phyloP scores from a whole-genome alignment of 306 rosid genomes.

The Hippophae gyantsensis region DNA sequence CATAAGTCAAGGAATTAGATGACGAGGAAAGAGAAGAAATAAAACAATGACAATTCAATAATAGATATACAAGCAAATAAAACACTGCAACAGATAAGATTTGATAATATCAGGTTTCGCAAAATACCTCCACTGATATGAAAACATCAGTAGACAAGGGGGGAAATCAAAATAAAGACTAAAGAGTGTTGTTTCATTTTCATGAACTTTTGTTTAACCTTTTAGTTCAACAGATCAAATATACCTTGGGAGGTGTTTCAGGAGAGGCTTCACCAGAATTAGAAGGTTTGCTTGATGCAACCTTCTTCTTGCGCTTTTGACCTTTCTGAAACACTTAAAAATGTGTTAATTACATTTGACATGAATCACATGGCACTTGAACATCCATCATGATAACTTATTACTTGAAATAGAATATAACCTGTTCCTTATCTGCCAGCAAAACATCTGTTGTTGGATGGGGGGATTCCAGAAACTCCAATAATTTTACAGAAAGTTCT shows the following conservation, averaged over 20 bases:
- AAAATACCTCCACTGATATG: too few relatives aligned
- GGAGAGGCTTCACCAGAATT: conserved; percentile 51
- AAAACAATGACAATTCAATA: too few relatives aligned
- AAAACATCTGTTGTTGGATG: conserved; percentile 77
- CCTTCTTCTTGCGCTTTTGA: conserved; percentile 65
- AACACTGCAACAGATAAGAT: too few relatives aligned
- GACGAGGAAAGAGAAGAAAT: too few relatives aligned
- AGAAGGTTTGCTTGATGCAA: conserved; percentile 37
- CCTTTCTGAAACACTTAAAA: conserved; percentile 49
- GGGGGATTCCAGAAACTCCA: conserved; percentile 92
- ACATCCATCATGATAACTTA: background rate
- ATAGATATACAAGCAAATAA: too few relatives aligned
- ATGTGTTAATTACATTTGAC: conserved; percentile 10
- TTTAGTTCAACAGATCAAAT: conserved; percentile 5
- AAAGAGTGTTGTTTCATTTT: background rate
- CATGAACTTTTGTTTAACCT: background rate
- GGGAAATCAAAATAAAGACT: background rate
- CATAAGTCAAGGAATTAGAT: too few relatives aligned
- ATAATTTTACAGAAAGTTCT: conserved; percentile 67
- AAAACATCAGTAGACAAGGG: background rate
- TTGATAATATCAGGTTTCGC: too few relatives aligned
- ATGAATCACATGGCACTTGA: background rate
- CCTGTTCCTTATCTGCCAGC: conserved; percentile 87
- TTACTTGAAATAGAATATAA: conserved; percentile 12
- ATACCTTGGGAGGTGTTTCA: conserved; percentile 63